These are phyloP conservation scores for Phytophthora hibernalis DNA, from an alignment of 352 stramenopile genomes.

Conservation along the genomic window DNA sequence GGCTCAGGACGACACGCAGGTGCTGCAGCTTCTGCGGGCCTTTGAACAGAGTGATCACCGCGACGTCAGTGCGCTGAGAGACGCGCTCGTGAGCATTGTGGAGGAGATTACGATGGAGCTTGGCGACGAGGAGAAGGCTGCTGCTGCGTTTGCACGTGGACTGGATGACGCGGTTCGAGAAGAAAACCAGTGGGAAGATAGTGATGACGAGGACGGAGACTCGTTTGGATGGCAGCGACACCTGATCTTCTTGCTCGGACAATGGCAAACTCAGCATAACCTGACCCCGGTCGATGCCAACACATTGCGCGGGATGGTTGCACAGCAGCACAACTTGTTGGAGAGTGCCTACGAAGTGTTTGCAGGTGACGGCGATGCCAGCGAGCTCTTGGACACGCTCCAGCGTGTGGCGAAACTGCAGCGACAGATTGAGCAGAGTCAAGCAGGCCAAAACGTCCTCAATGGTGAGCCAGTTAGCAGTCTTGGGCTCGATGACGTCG, in stretches of 20 bases:
- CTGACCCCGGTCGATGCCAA: conserved; percentile 45
- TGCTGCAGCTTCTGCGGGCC: conserved; percentile 46
- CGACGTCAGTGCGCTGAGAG: conserved; percentile 40
- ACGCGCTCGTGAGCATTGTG: conserved; percentile 62
- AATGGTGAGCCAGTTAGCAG: conserved; percentile 21
- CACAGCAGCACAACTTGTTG: conserved; percentile 65
- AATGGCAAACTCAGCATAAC: conserved; percentile 45
- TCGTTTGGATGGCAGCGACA: conserved; percentile 57
- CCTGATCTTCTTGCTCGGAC: conserved; percentile 51
- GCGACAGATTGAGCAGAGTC: conserved; percentile 50
- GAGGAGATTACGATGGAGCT: conserved; percentile 73
- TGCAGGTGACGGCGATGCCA: conserved; percentile 59
- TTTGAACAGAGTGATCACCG: conserved; percentile 50
- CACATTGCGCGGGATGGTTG: conserved; percentile 54
- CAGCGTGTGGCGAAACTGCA: conserved; percentile 77
- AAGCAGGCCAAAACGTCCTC: conserved; percentile 32
- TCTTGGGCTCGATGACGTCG: conserved; percentile 65
- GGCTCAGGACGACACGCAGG: conserved; percentile 61
- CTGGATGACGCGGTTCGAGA: conserved; percentile 41
- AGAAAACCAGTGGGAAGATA: conserved; percentile 29
- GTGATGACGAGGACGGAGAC: conserved; percentile 29
- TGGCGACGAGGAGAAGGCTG: conserved; percentile 66
- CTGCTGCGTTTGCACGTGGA: conserved; percentile 37
- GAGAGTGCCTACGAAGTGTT: conserved; percentile 81
- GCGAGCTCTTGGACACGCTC: conserved; percentile 74